Conservation (phyloP, 2,329 filamentous ascomycete species). For the Aspergillus glaucus region DNA sequence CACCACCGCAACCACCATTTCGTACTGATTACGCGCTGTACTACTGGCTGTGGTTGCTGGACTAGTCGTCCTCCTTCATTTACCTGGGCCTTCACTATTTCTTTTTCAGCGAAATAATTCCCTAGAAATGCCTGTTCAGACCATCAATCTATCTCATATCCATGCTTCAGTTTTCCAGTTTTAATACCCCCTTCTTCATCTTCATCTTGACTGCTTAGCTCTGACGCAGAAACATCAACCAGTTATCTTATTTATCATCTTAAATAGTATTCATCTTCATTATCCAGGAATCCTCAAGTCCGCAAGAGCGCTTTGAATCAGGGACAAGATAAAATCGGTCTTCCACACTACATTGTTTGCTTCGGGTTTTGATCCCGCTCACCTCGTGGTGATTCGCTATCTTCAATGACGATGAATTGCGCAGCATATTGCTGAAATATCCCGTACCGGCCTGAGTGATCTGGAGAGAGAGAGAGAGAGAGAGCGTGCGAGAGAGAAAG, state of each 20-base stretch:
- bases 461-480: background rate
- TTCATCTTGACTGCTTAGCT: background rate
- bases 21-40: background rate
- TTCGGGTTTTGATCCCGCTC: background rate
- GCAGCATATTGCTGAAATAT: background rate
- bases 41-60: background rate
- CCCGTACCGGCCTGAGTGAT: background rate
- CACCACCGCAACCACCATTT: background rate
- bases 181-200: background rate
- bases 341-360: background rate
- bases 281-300: background rate
- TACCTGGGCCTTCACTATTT: background rate
- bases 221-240: too few species aligned
- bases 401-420: slow-evolving; percentile 1
- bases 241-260: too few species aligned
- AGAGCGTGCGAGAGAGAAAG: background rate
- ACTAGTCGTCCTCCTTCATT: background rate
- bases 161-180: background rate
- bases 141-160: background rate
- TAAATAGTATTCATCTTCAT: too few species aligned
- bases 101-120: background rate
- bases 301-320: background rate
- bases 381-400: background rate
- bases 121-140: background rate
- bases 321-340: background rate